Evolutionary conservation across 805 yeast species (phyloP), one percentile per base, ranked within the genome.

Genomic region (Sugiyamaella qingdaonensis): DNA sequence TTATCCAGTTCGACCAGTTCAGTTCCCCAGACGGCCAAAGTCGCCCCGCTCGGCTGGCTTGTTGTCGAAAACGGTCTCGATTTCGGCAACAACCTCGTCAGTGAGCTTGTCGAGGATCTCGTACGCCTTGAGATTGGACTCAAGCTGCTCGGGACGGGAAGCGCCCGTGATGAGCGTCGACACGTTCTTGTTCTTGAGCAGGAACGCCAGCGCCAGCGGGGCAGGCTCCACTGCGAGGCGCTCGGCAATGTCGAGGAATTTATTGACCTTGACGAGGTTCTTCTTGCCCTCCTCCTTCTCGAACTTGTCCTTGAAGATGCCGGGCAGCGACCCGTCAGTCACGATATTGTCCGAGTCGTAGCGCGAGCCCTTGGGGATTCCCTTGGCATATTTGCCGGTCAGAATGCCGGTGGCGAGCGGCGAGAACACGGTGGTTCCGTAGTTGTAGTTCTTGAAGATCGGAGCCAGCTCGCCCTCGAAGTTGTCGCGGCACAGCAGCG

Each of bases 81-180:
- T 61, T 48, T 54, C 54, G 24, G 53, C 64, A 31, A 67, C 24
- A 14, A 61, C 50, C 33, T 60, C 68, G 31, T 55, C 60, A 10
- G 67, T 64, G 47, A 67, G 54, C 54, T 55, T 54, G 24, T 59
- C 58, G 43, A 64, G 57, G 18, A 66, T 55, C 48, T 64, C 61
- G 45, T 66, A 60, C 21, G 71, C 67, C 47, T 62, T 56, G 48
- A 67, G 52, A 49, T 67, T 67, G 49, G 59, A 58, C 13, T 51
- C 57, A 19, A 67, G 52, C 57, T 67, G 71, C 48, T 60, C 62
- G 11, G 63, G 67, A 37, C 50, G 56, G 14, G 64, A 54, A 10
- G 70, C 68, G 36, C 70, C 70, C 16, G 61, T 59, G 48, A 67
- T 64, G 21, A 66, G 53, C 16, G 71, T 66, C 13, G 67, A 58